Conservation (phyloP, 441 rosid species). For the Geranium incanum region DNA sequence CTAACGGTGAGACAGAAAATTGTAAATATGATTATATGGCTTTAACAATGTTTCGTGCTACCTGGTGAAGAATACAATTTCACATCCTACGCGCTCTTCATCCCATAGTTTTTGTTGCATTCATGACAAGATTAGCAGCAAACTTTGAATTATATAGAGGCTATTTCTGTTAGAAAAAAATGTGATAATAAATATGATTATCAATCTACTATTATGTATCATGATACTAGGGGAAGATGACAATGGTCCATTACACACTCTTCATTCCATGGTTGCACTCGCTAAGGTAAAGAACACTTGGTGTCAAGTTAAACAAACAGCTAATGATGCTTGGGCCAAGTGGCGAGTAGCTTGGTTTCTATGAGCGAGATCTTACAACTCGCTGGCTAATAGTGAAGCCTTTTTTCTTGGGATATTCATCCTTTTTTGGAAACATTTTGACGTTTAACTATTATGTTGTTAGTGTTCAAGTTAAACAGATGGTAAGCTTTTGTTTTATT, state of each 20-base stretch:
- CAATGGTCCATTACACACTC: background rate
- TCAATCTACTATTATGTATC: background rate
- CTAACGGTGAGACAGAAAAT: no score
- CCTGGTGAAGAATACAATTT: background rate
- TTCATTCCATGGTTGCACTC: background rate
- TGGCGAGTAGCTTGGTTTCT: background rate
- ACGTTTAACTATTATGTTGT: no score
- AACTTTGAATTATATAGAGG: background rate
- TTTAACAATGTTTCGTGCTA: background rate
- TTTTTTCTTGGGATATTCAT: background rate
- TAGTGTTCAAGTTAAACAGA: no score
- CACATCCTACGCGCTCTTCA: background rate
- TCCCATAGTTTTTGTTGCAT: background rate
- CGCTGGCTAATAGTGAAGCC: background rate
- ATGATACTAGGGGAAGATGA: constrained; percentile 3
- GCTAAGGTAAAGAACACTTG: constrained; percentile 1
- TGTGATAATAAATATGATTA: background rate
- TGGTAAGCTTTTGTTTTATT: no score
- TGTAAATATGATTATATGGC: background rate
- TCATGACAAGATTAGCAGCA: background rate
- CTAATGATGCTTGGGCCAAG: background rate
- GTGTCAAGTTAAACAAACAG: background rate
- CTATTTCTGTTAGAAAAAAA: background rate
- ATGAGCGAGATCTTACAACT: background rate
- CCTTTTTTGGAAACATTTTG: no score